Conservation (phyloP, 2,329 filamentous ascomycete species). For the Colletotrichum graminicola region DNA sequence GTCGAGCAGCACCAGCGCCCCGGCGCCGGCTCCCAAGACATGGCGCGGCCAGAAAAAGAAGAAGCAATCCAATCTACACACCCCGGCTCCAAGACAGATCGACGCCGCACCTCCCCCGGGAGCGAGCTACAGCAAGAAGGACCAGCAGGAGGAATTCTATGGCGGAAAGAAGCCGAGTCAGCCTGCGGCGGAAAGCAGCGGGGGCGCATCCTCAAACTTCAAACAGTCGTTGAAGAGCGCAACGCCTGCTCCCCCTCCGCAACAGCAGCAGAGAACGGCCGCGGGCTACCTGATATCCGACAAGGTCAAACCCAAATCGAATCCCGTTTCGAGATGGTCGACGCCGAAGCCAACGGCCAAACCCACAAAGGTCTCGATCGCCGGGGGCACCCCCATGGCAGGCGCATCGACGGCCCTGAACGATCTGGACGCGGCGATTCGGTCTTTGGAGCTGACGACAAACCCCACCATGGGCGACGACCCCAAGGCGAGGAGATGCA, state of each 20-base stretch:
- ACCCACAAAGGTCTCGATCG: conserved; percentile 74
- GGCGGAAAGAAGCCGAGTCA: conserved; percentile 66
- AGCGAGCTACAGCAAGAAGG: conserved; percentile 79
- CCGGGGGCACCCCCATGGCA: conserved; percentile 85
- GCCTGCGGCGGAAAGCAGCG: conserved; percentile 53
- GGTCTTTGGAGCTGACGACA: conserved; percentile 89
- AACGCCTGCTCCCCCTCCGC: conserved; percentile 37
- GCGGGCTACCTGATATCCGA: conserved; percentile 88
- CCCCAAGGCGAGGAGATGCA: conserved; percentile 76
- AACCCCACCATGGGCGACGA: conserved; percentile 77
- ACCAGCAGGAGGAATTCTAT: conserved; percentile 80
- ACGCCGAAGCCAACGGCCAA: conserved; percentile 64
- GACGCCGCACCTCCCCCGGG: conserved; percentile 75
- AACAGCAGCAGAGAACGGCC: conserved; percentile 69
- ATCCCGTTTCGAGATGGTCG: conserved; percentile 63
- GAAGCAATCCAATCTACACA: conserved; percentile 72
- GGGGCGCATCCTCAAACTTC: conserved; percentile 53
- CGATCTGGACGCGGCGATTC: conserved; percentile 84
- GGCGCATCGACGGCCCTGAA: conserved; percentile 80
- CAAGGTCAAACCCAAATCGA: conserved; percentile 70
- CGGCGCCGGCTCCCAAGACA: conserved; percentile 62
- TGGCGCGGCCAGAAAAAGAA: conserved; percentile 66
- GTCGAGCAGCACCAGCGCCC: conserved; percentile 13
- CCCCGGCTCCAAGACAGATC: conserved; percentile 71
- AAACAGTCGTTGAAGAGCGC: conserved; percentile 46